Base-by-base conservation (phyloP, 306 rosid species). In the Castanospermum australe region DNA sequence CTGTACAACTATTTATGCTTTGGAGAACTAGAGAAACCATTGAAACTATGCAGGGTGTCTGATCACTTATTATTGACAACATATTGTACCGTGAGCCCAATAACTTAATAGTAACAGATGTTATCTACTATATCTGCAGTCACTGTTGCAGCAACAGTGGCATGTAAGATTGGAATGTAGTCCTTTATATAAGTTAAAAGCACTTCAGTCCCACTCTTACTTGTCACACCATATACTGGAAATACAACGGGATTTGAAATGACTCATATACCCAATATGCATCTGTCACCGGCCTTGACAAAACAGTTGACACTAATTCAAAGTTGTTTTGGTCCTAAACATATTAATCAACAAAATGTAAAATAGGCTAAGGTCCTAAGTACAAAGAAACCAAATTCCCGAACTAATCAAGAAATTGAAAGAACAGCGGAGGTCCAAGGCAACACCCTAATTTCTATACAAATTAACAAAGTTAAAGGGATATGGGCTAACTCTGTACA, bases 351-450 rank as follows among this genome's bases (percentile, higher is more conserved):
- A 71, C 9, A 14, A 64, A 17, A 24, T 36, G 44, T 28, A 51
- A 59, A 69, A 78, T 55, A 55, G 60, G 59, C 82, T 55, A 78
- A 67, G 36, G 59, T 17, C 68, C 35, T 44, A 12, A 68, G 57
- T 52, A 59, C n/a, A 0, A 30, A 5, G 51, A 56, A 54, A 44
- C 30, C 17, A 68, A 57, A 42, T 25, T 28, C 63, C 35, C 33
- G 22, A 56, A n/a, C 36, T 5, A 28, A 39, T 21, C 65, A 78
- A 56, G 56, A 21, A 55, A 71, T 30, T 71, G 64, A 51, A 38
- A 50, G 55, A 36, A 71, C 25, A 13, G 9, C 42, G 62, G 39
- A 71, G 38, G 56, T 32, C 25, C 33, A 22, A 24, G 54, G 75
- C 5, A 42, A 63, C 17, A 28, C 8, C 75, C 17, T 24, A 39